These are phyloP conservation scores for Monilinia aucupariae DNA, from an alignment of 2,329 filamentous ascomycete genomes.

Conservation along the genomic window DNA sequence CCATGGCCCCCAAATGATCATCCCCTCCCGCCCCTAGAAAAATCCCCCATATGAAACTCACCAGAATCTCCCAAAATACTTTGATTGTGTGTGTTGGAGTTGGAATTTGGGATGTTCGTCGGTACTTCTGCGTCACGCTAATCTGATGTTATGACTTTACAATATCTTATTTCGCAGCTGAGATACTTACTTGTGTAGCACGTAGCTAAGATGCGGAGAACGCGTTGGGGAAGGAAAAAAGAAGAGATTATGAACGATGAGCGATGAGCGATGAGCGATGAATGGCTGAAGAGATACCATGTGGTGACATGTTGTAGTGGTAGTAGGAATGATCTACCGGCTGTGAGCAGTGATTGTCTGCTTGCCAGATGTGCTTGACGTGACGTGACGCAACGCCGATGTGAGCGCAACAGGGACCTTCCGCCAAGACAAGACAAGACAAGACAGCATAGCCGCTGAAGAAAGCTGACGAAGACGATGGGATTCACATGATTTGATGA, in stretches of 20 bases:
- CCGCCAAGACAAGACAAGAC: background rate
- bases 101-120: background rate
- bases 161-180: background rate
- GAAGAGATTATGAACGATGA: too few species aligned
- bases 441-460: background rate
- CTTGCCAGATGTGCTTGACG: background rate
- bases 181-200: background rate
- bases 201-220: too few species aligned
- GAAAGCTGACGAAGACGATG: background rate
- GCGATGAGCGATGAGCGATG: too few species aligned
- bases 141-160: background rate
- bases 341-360: background rate
- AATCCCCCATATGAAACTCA: background rate
- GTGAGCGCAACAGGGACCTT: background rate
- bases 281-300: background rate
- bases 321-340: background rate
- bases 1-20: background rate
- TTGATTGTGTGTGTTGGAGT: background rate
- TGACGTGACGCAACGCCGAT: background rate
- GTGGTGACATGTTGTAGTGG: too few species aligned
- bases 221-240: too few species aligned
- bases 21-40: too few species aligned
- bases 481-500: background rate
- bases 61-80: background rate
- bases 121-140: background rate